phyloP scores from a whole-genome alignment of 164 flowering plant species.

The Warburgia ugandensis region DNA sequence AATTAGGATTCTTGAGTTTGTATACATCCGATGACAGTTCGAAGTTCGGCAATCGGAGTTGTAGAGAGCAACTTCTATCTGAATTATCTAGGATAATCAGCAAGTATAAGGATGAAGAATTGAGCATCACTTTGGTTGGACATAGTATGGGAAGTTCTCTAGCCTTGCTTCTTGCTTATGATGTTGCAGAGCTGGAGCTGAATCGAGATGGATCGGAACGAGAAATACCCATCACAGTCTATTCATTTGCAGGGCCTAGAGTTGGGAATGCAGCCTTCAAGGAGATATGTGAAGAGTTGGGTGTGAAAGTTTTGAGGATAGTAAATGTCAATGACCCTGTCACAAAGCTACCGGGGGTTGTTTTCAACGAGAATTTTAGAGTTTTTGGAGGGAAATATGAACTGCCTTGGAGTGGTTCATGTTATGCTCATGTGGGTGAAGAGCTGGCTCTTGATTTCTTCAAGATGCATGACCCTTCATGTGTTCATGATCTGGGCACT shows the following conservation, averaged over 20 bases:
- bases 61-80: constrained; percentile 30
- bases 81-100: constrained; percentile 21
- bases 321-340: constrained; percentile 60
- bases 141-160: constrained; percentile 92
- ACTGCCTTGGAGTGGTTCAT: constrained; percentile 56
- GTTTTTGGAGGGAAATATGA: constrained; percentile 41
- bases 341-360: constrained; percentile 32
- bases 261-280: constrained; percentile 69
- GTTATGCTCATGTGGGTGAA: constrained; percentile 63
- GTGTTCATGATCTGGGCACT: constrained; percentile 57
- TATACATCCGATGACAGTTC: constrained; percentile 27
- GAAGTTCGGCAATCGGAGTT: constrained; percentile 24
- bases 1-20: constrained; percentile 27
- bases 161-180: constrained; percentile 65
- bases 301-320: constrained; percentile 60
- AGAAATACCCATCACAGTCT: constrained; percentile 51
- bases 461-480: constrained; percentile 47
- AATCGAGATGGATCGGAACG: constrained; percentile 12
- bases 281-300: constrained; percentile 60
- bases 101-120: constrained; percentile 38
- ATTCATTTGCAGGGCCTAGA: constrained; percentile 77
- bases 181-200: constrained; percentile 64
- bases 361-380: constrained; percentile 45
- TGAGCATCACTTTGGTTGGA: constrained; percentile 70
- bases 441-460: constrained; percentile 57